phyloP scores from a whole-genome alignment of 2,329 filamentous ascomycete genomes.

The Ramichloridium luteum region DNA sequence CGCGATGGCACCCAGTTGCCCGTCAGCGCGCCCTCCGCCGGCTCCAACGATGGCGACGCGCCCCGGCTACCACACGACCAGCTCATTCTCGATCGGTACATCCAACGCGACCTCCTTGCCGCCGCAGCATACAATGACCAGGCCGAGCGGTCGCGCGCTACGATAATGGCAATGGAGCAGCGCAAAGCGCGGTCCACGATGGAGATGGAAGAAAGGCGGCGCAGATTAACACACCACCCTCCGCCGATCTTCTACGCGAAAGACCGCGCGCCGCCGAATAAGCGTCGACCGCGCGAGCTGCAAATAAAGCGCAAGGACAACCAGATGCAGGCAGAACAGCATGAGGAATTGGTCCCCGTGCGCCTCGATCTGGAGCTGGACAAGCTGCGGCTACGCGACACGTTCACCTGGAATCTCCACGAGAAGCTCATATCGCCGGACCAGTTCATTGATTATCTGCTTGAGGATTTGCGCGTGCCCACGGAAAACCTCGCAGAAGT shows the following conservation, averaged over 20 bases:
- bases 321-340: conserved; percentile 72
- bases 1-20: conserved; percentile 45
- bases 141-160: conserved; percentile 26
- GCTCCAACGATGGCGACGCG: conserved; percentile 9
- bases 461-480: conserved; percentile 75
- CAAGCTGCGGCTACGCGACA: conserved; percentile 89
- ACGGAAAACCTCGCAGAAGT: conserved; percentile 47
- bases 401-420: conserved; percentile 96
- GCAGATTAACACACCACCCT: conserved; percentile 29
- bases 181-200: conserved; percentile 56
- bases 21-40: conserved; percentile 18
- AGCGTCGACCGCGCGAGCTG: conserved; percentile 59
- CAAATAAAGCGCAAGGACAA: conserved; percentile 70
- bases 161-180: conserved; percentile 51
- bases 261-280: conserved; percentile 63
- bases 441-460: conserved; percentile 73
- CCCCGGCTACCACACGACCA: conserved; percentile 17
- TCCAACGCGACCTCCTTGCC: conserved; percentile 50
- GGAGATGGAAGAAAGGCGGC: conserved; percentile 50
- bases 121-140: conserved; percentile 41
- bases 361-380: conserved; percentile 90
- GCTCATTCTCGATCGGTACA: conserved; percentile 49
- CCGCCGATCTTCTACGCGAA: conserved; percentile 67
- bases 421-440: conserved; percentile 72
- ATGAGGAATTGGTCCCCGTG: conserved; percentile 84